Base-by-base conservation (phyloP, 192 early-diverging fungal genomes). In the Coemansia sp. region DNA sequence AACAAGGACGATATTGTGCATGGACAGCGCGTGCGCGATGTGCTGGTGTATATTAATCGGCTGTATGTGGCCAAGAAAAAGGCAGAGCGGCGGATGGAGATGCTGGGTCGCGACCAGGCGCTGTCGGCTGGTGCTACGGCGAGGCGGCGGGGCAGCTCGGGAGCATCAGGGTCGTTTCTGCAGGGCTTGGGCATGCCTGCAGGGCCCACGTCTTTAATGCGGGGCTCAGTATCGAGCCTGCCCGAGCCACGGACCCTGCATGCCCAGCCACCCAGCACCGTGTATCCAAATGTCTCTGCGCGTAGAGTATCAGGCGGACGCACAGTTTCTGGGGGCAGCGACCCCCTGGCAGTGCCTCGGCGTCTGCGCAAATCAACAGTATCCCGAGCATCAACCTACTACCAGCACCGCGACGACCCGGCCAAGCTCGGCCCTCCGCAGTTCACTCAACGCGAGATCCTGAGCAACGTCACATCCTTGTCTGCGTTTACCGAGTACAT, bases 401-500 rank as follows among this genome's bases (percentile, higher is more conserved):
- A 77, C 52, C 71, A 74, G 64, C 71, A 77, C 23, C 70, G 80
- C 19, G 80, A 77, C 26, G 80, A 77, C 21, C 80, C 74, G 1
- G 52, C 52, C 17, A 67, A 41, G 39, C 64, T 77, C 56, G 71
- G 71, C 4, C 74, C 75, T n/a, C 82, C 85, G 10, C 80, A 77
- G 12, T 78, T 86, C 50, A 78, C 74, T 2, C 68, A 89, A 43
- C 72, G 72, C 31, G 85, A 86, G 37, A 86, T 92, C 17, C 74
- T 94, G 16, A 82, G 84, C 5, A 88, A 91, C 55, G 82, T 87
- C 0, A 61, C 85, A 0, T 83, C 89, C 3, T 64, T 92, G 5
- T 88, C 89, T 0, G 90, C 87, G 47, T 92, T 94, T 75, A 88
- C 87, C 64, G 92, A 92, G 69, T 92, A 88, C 70, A 87, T 90